Conservation (phyloP, 495 filamentous ascomycete genomes). For the Wilcoxina mikolae region DNA sequence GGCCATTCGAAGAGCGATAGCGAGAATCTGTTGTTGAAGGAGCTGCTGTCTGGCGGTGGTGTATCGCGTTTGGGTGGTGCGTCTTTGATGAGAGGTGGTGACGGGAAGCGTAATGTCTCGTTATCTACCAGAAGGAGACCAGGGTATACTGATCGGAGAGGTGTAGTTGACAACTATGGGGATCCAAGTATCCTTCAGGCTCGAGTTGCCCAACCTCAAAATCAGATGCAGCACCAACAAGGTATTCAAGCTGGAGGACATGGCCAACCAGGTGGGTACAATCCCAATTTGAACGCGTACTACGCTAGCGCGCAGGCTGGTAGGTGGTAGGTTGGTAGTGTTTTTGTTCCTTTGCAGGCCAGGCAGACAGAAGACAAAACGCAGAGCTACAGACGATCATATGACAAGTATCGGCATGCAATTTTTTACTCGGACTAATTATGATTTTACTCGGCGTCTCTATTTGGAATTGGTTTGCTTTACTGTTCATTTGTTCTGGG, state of each 20-base stretch:
- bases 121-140: conserved; percentile 22
- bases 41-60: conserved; percentile 24
- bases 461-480: conserved; percentile 28
- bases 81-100: conserved; percentile 18
- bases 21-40: conserved; percentile 18
- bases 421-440: conserved; percentile 17
- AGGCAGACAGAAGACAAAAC: conserved; percentile 4
- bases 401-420: conserved; percentile 14
- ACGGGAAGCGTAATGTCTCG: conserved; percentile 27
- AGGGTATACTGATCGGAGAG: conserved; percentile 20
- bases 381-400: conserved; percentile 14
- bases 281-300: conserved; percentile 75
- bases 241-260: conserved; percentile 65
- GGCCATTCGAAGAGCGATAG: conserved; percentile 24
- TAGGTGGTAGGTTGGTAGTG: conserved; percentile 36
- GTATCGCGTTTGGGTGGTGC: conserved; percentile 16
- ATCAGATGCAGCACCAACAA: conserved; percentile 57
- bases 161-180: conserved; percentile 80
- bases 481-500: conserved; percentile 10
- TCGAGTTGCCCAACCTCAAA: conserved; percentile 37
- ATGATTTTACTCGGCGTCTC: conserved; percentile 25
- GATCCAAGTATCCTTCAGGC: conserved; percentile 99
- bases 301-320: conserved; percentile 57
- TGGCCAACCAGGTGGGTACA: conserved; percentile 99
- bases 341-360: conserved; percentile 21